Evolutionary conservation across 1,284 basidiomycete species (phyloP), one percentile per base, ranked within the genome.

Genomic region (Ceratobasidium sp.): DNA sequence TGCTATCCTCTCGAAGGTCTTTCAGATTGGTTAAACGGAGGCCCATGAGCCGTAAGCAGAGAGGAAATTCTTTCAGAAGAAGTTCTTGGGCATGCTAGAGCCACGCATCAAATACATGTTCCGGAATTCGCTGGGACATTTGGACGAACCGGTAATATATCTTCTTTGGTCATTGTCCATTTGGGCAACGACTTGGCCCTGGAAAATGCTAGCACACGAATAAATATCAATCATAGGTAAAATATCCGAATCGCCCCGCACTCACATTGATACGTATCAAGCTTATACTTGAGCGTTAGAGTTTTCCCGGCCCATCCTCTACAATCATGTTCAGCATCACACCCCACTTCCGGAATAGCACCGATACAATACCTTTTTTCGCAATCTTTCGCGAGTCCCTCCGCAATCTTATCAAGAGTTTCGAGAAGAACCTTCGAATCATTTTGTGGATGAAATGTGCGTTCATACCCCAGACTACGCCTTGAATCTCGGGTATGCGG

Each of bases 391-490:
- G 52, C 69, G 29, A 70, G 62, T 2, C 69, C 62, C 7, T 47
- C 69, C 2, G 59, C 69, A 27, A 70, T 64, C 62, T 56, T 66
- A 33, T 66, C 62, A 11, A 66, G 29, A 11, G 62, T 66, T 33
- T 66, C 62, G 19, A 66, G 50, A 33, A 66, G 42, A 5, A 66
- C 62, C 16, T 44, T 36, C 29, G 50, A 50, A 36, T 66, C 62
- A 19, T 50, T 50, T 41, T 66, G 62, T 33, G 62, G 52, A 9
- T 47, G 36, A 42, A 66, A 66, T 16, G 62, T 66, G 27, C 62
- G 62, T 79, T 98, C 95, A 19, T 89, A 86, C 1, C 95, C 94
- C 41, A 97, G 91, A 71, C 91, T 93, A 79, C 95, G 96, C 52
- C 90, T 81, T 74, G 91, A 89, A 73, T 91, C 90, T 70, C 93